Conservation (phyloP, 768 basidiomycete species). For the Bullera alba region DNA sequence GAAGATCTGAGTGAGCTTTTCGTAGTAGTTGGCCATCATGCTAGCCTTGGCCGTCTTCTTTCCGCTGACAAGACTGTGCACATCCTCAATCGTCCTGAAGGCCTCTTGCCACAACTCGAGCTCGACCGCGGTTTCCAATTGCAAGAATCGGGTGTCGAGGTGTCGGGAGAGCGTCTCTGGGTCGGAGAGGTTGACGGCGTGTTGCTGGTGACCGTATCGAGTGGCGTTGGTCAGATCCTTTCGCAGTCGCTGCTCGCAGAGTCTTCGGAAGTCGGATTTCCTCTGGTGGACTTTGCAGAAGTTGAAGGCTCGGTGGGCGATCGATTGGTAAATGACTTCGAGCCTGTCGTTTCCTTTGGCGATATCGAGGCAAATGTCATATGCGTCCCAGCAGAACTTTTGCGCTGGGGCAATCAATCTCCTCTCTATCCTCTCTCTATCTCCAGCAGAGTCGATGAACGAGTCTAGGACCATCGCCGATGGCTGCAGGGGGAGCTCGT, state of each 20-base stretch:
- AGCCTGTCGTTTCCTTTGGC: slow-evolving; percentile 90
- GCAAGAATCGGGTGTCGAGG: slow-evolving; percentile 92
- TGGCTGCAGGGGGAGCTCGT: slow-evolving; percentile 92
- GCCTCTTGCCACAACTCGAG: slow-evolving; percentile 99
- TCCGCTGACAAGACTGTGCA: slow-evolving; percentile 80
- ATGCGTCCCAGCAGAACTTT: slow-evolving; percentile 98
- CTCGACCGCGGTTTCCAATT: slow-evolving; percentile 92
- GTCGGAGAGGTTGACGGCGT: slow-evolving; percentile 91
- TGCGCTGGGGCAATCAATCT: slow-evolving; percentile 95
- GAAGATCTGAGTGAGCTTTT: slow-evolving; percentile 94
- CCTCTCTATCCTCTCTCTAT: slow-evolving; percentile 86
- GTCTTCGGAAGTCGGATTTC: slow-evolving; percentile 92
- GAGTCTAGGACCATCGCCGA: slow-evolving; percentile 84
- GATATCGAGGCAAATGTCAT: slow-evolving; percentile 88
- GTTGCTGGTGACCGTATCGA: slow-evolving; percentile 88
- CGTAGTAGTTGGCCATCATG: slow-evolving; percentile 99
- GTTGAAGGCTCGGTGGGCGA: slow-evolving; percentile 93
- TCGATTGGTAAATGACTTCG: slow-evolving; percentile 90
- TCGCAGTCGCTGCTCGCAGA: slow-evolving; percentile 84
- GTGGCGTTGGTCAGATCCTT: slow-evolving; percentile 89
- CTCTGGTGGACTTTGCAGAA: slow-evolving; percentile 90
- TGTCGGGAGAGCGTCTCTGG: slow-evolving; percentile 90
- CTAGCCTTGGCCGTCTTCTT: slow-evolving; percentile 85
- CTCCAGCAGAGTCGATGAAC: slow-evolving; percentile 57
- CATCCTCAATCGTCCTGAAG: slow-evolving; percentile 95